Evolutionary conservation across 2,329 filamentous ascomycete species (phyloP).

Genomic region (Madurella mycetomatis): DNA sequence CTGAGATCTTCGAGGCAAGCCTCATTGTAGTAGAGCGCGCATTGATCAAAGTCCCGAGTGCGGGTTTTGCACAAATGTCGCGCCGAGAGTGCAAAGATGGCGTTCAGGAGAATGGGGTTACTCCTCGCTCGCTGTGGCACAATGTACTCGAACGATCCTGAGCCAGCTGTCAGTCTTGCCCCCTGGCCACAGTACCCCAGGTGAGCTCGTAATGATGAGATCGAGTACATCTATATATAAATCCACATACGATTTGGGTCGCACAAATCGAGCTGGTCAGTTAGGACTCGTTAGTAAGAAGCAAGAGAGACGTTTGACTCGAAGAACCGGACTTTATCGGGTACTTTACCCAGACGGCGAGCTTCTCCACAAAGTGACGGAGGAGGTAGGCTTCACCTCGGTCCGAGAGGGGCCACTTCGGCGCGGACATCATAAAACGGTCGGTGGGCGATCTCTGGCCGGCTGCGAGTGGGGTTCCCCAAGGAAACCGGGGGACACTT

Average conservation of each 20-base stretch:
- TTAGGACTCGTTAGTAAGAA: neutral
- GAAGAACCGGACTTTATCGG: neutral
- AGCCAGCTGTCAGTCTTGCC: neutral
- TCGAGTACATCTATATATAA: no score
- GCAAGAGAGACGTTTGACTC: neutral
- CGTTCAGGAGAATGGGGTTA: slow-evolving; percentile 50
- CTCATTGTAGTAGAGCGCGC: slow-evolving; percentile 49
- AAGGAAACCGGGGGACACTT: neutral
- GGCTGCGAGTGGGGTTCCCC: neutral
- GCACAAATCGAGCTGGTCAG: slow-evolving; percentile 39
- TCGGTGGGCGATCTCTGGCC: slow-evolving; percentile 7
- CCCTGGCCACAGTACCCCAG: neutral
- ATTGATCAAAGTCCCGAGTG: slow-evolving; percentile 38
- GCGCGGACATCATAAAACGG: slow-evolving; percentile 7
- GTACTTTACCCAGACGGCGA: slow-evolving; percentile 34
- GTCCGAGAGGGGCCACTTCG: slow-evolving; percentile 28
- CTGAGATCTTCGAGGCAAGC: slow-evolving; percentile 47
- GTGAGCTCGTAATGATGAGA: no score
- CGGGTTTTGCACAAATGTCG: slow-evolving; percentile 47
- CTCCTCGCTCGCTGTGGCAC: slow-evolving; percentile 50
- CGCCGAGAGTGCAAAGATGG: slow-evolving; percentile 53
- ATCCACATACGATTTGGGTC: slow-evolving; percentile 29
- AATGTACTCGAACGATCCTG: slow-evolving; percentile 46
- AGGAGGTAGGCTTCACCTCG: slow-evolving; percentile 30
- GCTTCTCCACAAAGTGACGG: slow-evolving; percentile 32